Conservation (phyloP, 2,329 filamentous ascomycete species). For the Aspergillus eucalypticola region DNA sequence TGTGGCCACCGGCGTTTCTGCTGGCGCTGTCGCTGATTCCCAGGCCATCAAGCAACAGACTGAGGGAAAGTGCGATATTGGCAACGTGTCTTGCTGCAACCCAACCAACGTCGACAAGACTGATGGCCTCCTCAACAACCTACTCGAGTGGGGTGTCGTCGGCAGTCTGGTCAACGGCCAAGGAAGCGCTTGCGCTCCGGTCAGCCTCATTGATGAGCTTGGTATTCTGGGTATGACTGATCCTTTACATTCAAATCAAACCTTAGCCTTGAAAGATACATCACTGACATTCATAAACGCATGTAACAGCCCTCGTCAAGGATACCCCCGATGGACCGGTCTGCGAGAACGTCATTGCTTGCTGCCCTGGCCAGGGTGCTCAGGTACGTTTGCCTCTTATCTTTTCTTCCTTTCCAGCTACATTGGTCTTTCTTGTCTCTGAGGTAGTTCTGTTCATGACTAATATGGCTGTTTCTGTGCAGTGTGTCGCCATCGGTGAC, state of each 20-base stretch:
- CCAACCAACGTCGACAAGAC: neutral
- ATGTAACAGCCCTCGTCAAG: conserved; percentile 1
- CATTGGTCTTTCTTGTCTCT: too few relatives aligned
- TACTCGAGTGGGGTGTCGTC: neutral
- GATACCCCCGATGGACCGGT: conserved; percentile 6
- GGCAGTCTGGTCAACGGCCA: neutral
- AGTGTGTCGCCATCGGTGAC: neutral
- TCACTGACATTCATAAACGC: neutral
- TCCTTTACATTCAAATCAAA: neutral
- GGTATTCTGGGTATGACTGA: conserved; percentile 5
- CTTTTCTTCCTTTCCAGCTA: too few relatives aligned
- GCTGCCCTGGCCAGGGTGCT: neutral
- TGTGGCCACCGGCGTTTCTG: neutral
- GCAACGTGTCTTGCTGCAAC: conserved; percentile 9
- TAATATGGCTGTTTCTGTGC: neutral
- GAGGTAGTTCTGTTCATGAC: neutral
- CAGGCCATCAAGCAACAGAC: neutral
- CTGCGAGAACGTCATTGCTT: conserved; percentile 9
- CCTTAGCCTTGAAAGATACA: neutral
- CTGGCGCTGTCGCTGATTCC: neutral
- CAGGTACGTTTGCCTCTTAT: too few relatives aligned
- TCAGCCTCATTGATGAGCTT: conserved; percentile 8
- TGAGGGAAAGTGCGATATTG: conserved; percentile 2
- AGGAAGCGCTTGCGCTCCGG: neutral
- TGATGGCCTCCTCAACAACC: neutral